A percentile compares a stretch with the other conserved stretches of the same genome.
Conservation (phyloP, 805 yeast genomes). For the Cyberlindnera lachancei region DNA sequence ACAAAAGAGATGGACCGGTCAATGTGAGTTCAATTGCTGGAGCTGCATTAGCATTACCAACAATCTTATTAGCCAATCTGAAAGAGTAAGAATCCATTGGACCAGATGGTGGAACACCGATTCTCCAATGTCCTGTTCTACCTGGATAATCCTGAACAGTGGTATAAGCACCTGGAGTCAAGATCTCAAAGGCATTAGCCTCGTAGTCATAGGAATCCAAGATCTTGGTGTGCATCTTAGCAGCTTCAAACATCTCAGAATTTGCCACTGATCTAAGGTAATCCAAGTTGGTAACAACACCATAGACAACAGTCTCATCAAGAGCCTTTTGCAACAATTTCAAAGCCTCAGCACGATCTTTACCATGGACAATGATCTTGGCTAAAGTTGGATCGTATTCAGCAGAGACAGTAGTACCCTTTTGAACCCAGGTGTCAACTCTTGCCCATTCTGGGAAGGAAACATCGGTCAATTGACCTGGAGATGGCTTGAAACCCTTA, state of each 20-base stretch:
- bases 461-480: constrained; percentile 86
- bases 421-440: constrained; percentile 88
- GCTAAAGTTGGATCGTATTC: constrained; percentile 97
- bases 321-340: constrained; percentile 70
- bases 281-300: constrained; percentile 86
- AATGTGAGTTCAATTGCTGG: constrained; percentile 90
- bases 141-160: constrained; percentile 96
- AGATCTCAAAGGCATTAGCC: constrained; percentile 79
- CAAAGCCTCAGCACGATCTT: constrained; percentile 80
- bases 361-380: constrained; percentile 91
- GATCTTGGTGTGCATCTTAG: constrained; percentile 80
- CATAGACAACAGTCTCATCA: constrained; percentile 79
- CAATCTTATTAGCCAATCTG: constrained; percentile 82
- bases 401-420: constrained; percentile 82
- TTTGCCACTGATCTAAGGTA: constrained; percentile 80
- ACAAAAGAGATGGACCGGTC: constrained; percentile 76
- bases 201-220: constrained; percentile 73
- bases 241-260: constrained; percentile 76
- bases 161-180: constrained; percentile 90
- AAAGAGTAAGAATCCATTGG: constrained; percentile 95
- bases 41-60: constrained; percentile 74
- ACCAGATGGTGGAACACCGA: constrained; percentile 97
- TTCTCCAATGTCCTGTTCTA: constrained; percentile 56
- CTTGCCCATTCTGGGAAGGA: constrained; percentile 87
- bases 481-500: constrained; percentile 91